Evolutionary conservation across 495 filamentous ascomycete genomes (phyloP), one percentile per base, ranked within the genome.

Genomic region (Oleoguttula mirabilis): DNA sequence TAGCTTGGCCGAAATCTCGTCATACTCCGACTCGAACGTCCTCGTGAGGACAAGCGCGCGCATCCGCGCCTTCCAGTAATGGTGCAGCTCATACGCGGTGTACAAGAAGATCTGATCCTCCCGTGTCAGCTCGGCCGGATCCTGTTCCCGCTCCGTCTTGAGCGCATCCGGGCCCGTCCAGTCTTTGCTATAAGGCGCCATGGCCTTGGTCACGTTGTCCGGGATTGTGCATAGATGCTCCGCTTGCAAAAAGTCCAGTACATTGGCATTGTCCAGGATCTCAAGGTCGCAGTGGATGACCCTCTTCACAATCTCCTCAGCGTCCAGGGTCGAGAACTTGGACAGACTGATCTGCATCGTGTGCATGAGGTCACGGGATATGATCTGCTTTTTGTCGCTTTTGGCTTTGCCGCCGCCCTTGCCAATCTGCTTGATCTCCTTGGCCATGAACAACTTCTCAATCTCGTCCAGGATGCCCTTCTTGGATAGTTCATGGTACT

Each of bases 1-100:
- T 43, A 98, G 68, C 60, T 85, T 90, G 10, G 70, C 65, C 1
- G 81, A 84, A 17, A 94, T 76, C 47, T 96, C 81, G 48, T 94
- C 87, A 58, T 98, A 96, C 41, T 98, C 90, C 3, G 67, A 46
- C 60, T 96, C 88, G 55, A 76, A 94, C 17, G 73, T 84, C 50
- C 82, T 76, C 1, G 90, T 96, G 55, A 98, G 63, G 2, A 76
- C 67, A 44, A 98, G 72, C 3, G 92, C 92, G 40, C 90, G 75
- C 74, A 95, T 95, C 61, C 90, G 77, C 32, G 82, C 81, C 70
- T 94, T 96, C 90, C 90, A 98, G 63, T 98, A 98, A 61, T 98
- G 92, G 45, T 92, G 85, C 50, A 98, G 69, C 57, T 98, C 92
- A 50, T 79, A 98, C 0, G 92, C 84, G 2, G 90, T 96, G 45